Conservation (phyloP, 495 filamentous ascomycete genomes). For the Viridothelium virens region DNA sequence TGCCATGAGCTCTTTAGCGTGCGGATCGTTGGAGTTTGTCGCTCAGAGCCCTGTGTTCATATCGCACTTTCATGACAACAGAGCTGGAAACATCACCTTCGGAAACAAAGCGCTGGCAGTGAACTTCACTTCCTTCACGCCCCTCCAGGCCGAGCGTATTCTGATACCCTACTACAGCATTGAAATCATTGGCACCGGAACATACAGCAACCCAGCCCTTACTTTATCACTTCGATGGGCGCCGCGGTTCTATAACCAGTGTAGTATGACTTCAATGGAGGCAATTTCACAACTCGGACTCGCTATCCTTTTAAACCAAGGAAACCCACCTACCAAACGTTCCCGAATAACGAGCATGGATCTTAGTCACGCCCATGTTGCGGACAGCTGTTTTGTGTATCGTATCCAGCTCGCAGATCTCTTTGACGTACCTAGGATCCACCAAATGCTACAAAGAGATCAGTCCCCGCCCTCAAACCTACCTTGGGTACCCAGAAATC, state of each 20-base stretch:
- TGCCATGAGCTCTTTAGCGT: conserved; percentile 14
- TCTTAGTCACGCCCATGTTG: conserved; percentile 21
- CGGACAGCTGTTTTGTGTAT: conserved; percentile 28
- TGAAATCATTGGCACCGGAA: conserved; percentile 20
- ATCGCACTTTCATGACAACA: conserved; percentile 15
- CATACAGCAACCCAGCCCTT: conserved; percentile 18
- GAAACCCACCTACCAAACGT: conserved; percentile 9
- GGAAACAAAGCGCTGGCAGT: conserved; percentile 21
- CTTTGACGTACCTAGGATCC: conserved; percentile 1
- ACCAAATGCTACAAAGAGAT: conserved; percentile 19
- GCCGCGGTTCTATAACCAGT: conserved; percentile 24
- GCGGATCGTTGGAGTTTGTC: conserved; percentile 24
- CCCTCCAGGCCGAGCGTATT: conserved; percentile 13
- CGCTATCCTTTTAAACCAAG: not conserved
- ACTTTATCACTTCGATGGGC: conserved; percentile 16
- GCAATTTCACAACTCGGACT: not conserved
- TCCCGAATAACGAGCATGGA: conserved; percentile 23
- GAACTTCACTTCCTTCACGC: conserved; percentile 4
- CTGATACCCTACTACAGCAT: conserved; percentile 25
- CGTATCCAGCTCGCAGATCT: conserved; percentile 20
- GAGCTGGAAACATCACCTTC: conserved; percentile 21
- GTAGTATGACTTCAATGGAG: not conserved
- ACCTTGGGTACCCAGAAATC: conserved; percentile 18
- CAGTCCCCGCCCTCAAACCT: conserved; percentile 23
- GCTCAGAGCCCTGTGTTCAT: conserved; percentile 17